Evolutionary conservation across 1,284 basidiomycete species (phyloP).

Genomic region (Papiliotrema nemorosa): DNA sequence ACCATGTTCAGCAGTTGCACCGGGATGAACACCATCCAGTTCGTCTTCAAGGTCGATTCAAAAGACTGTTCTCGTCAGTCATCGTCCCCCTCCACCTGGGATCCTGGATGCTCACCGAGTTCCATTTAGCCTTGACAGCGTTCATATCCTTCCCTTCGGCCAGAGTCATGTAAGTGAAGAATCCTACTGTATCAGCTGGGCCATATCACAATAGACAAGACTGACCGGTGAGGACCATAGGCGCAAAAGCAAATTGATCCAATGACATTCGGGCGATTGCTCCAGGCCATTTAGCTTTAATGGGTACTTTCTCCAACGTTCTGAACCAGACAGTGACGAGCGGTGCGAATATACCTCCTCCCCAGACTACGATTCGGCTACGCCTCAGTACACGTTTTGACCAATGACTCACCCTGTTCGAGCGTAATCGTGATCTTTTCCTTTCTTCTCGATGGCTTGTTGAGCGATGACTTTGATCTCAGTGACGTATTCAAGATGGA

Average conservation of each 20-base stretch:
- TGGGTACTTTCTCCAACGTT: constrained; percentile 39
- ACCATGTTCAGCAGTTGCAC: constrained; percentile 51
- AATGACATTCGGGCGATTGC: constrained; percentile 43
- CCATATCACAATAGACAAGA: constrained; percentile 1
- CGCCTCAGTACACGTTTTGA: background rate
- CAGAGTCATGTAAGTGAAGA: constrained; percentile 52
- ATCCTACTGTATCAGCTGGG: constrained; percentile 28
- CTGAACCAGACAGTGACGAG: constrained; percentile 48
- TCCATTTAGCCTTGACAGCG: constrained; percentile 47
- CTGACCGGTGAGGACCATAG: constrained; percentile 42
- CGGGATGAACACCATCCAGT: constrained; percentile 50
- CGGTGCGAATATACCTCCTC: constrained; percentile 49
- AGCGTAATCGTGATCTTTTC: constrained; percentile 46
- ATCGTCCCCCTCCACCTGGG: background rate
- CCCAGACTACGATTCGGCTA: constrained; percentile 49
- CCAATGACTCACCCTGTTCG: constrained; percentile 45
- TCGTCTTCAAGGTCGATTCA: constrained; percentile 42
- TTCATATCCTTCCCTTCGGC: constrained; percentile 49
- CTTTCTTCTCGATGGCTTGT: constrained; percentile 53
- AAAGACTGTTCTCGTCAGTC: constrained; percentile 22
- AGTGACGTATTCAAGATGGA: background rate
- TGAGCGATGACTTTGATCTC: constrained; percentile 49
- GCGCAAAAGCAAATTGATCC: constrained; percentile 52
- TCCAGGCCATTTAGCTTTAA: constrained; percentile 30
- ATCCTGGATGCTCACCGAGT: constrained; percentile 21